A percentile compares a stretch with the other conserved stretches of the same genome.
phyloP scores from a whole-genome alignment of 2,329 filamentous ascomycete species.

The Thielaviopsis populi region DNA sequence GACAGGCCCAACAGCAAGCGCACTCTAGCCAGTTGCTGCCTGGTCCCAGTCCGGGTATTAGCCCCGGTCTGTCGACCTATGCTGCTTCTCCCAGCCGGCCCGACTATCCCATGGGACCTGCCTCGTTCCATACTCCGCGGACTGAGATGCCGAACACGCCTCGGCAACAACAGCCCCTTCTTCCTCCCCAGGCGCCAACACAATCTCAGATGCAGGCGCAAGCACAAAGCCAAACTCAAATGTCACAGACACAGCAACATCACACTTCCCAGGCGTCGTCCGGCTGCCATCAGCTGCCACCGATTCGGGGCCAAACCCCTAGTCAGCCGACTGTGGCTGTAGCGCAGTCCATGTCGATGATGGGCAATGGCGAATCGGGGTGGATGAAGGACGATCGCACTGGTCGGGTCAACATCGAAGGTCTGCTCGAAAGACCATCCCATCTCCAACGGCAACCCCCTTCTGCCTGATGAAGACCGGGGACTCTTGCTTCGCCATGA shows the following conservation, averaged over 20 bases:
- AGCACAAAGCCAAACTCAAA: constrained; percentile 15
- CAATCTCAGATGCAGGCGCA: constrained; percentile 11
- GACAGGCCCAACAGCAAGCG: constrained; percentile 21
- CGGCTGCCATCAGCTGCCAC: constrained; percentile 29
- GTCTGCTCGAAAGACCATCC: constrained; percentile 43
- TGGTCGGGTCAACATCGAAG: constrained; percentile 45
- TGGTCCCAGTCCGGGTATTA: constrained; percentile 29
- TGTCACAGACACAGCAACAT: constrained; percentile 6
- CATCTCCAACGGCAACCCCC: constrained; percentile 21
- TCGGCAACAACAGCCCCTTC: constrained; percentile 12
- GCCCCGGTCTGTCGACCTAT: constrained; percentile 32
- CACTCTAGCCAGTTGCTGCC: constrained; percentile 23
- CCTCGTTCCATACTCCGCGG: constrained; percentile 39
- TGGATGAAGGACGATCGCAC: constrained; percentile 35
- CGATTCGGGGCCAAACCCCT: constrained; percentile 28
- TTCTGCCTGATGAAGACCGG: not conserved
- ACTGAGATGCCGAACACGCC: constrained; percentile 30
- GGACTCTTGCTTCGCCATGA: not conserved
- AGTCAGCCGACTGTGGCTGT: not conserved
- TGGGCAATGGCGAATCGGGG: constrained; percentile 15
- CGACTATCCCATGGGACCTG: constrained; percentile 30
- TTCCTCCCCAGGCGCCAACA: constrained; percentile 19
- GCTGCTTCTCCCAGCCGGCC: constrained; percentile 30
- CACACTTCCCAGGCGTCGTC: constrained; percentile 17
- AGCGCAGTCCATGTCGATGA: constrained; percentile 11